Base-by-base conservation (phyloP, 2,329 filamentous ascomycete species). In the Alternaria sp. region DNA sequence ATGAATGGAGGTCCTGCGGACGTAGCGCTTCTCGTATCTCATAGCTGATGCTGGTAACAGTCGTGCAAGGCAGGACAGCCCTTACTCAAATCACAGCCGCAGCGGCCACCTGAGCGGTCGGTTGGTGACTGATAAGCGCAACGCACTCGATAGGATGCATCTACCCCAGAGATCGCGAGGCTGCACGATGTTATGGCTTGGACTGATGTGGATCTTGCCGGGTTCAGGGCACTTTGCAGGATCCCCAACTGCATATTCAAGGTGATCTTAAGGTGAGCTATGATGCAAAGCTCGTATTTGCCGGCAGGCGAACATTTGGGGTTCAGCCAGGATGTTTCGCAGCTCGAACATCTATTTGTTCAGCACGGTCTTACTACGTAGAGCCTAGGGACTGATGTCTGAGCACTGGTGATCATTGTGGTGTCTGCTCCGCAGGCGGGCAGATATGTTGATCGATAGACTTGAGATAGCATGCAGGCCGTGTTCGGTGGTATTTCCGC, bases 81-180 rank as follows among this genome's bases (percentile, higher is more conserved):
- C 55, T 59, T 51, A 18, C 47, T 45, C 23, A 28, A 33, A 59
- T 9, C n/a, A 25, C 20, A 30, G 18, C 9, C 33, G 33, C 30
- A 58, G 21, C 21, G 20, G n/a, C 33, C 9, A 14, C 33, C 15
- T 44, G 21, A 9, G 30, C 30, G 33, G 21, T 55, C 30, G 6
- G 37, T 55, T 45, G 53, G 37, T 14, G 23, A 14, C 21, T 25
- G 56, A 59, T 53, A 59, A 53, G 56, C 56, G 47, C 56, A 30
- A 50, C 18, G 41, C 25, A n/a, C 23, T 28, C 45, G 47, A 59
- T 59, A 53, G 56, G 56, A 15, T 26, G 3, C 8, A 15, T 51
- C 14, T 15, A 11, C 9, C n/a, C 12, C 37, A 18, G 11, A 14
- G 5, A 26, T 23, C 15, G 37, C 23, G 23, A 45, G 15, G 53